phyloP scores from a whole-genome alignment of 2,329 filamentous ascomycete genomes.

The Clonostachys byssicola region DNA sequence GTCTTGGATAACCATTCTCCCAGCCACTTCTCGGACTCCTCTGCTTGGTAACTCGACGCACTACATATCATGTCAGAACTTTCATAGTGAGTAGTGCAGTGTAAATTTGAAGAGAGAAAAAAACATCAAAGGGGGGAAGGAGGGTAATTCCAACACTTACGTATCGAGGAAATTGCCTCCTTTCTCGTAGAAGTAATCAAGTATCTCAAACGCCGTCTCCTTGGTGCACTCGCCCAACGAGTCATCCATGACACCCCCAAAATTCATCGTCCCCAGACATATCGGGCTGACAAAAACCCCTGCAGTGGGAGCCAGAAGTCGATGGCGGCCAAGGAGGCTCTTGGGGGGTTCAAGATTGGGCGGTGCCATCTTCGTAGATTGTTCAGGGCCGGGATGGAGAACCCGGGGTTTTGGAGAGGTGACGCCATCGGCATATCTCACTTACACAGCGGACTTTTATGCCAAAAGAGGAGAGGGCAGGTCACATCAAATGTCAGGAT shows the following conservation, averaged over 20 bases:
- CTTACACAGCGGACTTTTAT: too few species aligned
- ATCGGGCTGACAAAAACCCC: constrained; percentile 14
- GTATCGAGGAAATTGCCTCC: constrained; percentile 64
- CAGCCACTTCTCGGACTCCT: constrained; percentile 45
- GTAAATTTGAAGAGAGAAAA: too few species aligned
- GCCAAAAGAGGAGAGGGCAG: too few species aligned
- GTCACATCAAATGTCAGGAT: too few species aligned
- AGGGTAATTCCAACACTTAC: not conserved
- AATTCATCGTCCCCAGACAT: constrained; percentile 14
- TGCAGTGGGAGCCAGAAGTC: constrained; percentile 11
- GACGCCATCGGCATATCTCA: too few species aligned
- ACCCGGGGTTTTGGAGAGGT: too few species aligned
- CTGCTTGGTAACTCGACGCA: constrained; percentile 41
- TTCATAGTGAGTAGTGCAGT: not conserved
- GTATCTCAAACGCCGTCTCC: constrained; percentile 45
- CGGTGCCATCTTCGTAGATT: not conserved
- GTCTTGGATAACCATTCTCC: constrained; percentile 44
- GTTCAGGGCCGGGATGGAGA: too few species aligned
- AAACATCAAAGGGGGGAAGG: too few species aligned
- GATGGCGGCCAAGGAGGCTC: constrained; percentile 11
- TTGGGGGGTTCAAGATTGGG: constrained; percentile 28
- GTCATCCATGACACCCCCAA: constrained; percentile 20
- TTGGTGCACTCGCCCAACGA: constrained; percentile 24
- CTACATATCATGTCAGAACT: not conserved
- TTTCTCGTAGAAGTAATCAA: constrained; percentile 46